Evolutionary conservation across 257 asterid species (phyloP).

Genomic region (Rhazya stricta): DNA sequence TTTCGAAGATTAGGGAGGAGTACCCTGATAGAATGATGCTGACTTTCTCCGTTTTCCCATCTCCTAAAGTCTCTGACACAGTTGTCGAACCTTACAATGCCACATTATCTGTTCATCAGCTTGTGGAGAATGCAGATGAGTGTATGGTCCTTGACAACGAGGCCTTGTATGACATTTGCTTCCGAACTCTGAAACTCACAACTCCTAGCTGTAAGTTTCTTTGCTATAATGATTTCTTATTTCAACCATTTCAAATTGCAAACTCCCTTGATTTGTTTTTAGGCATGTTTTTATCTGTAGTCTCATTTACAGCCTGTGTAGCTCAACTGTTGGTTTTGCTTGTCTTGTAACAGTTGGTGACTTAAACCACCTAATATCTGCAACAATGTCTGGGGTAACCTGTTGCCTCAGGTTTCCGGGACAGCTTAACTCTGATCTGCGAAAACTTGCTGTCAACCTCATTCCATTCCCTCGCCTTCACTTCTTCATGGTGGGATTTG

Average conservation of each 20-base stretch:
- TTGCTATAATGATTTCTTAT: neutral
- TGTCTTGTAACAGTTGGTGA: conserved; percentile 40
- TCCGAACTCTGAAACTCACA: conserved; percentile 43
- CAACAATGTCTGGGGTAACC: conserved; percentile 51
- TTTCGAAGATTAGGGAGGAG: conserved; percentile 47
- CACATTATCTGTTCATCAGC: conserved; percentile 47
- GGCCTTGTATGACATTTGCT: conserved; percentile 44
- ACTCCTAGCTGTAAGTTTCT: conserved; percentile 46
- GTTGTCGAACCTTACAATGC: conserved; percentile 55
- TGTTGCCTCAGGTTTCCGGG: conserved; percentile 51
- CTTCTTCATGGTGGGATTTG: conserved; percentile 52
- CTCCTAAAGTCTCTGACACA: conserved; percentile 49
- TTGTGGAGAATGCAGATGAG: conserved; percentile 51
- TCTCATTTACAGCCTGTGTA: neutral
- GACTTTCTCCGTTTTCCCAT: conserved; percentile 48
- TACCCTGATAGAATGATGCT: conserved; percentile 53
- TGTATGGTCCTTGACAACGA: conserved; percentile 48
- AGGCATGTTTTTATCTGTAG: neutral
- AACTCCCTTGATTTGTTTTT: neutral
- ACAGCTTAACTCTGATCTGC: conserved; percentile 49
- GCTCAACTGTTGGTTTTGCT: neutral
- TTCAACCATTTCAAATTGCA: neutral
- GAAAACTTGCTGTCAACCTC: conserved; percentile 44
- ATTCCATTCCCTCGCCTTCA: conserved; percentile 53
- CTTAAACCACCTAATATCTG: conserved; percentile 46